phyloP scores from a whole-genome alignment of 2,329 filamentous ascomycete genomes.

The Hymenoscyphus fraxineus region DNA sequence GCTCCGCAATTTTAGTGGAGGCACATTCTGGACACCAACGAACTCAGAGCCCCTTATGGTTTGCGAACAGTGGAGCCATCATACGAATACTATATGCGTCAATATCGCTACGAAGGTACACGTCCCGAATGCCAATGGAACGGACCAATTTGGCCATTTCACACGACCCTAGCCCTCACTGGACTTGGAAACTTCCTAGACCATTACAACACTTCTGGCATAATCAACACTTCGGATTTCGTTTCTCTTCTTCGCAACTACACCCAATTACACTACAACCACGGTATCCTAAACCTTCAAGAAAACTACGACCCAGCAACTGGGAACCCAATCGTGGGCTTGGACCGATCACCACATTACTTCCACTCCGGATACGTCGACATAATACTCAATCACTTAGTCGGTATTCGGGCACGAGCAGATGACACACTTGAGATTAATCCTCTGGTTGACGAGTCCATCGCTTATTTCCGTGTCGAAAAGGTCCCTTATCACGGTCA shows the following conservation, averaged over 20 bases:
- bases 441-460: neutral
- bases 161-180: neutral
- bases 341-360: neutral
- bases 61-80: neutral
- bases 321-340: neutral
- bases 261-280: neutral
- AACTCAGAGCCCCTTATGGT: neutral
- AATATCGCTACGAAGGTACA: neutral
- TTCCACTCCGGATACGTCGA: neutral
- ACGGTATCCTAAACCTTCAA: neutral
- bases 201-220: neutral
- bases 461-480: neutral
- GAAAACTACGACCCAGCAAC: neutral
- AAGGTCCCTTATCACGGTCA: neutral
- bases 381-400: neutral
- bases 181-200: neutral
- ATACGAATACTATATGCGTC: neutral
- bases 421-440: neutral
- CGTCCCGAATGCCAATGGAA: neutral
- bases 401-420: neutral
- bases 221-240: neutral
- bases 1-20: neutral
- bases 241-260: neutral
- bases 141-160: neutral
- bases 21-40: neutral